phyloP scores from a whole-genome alignment of 768 basidiomycete genomes.

The Gautieria morchelliformis region DNA sequence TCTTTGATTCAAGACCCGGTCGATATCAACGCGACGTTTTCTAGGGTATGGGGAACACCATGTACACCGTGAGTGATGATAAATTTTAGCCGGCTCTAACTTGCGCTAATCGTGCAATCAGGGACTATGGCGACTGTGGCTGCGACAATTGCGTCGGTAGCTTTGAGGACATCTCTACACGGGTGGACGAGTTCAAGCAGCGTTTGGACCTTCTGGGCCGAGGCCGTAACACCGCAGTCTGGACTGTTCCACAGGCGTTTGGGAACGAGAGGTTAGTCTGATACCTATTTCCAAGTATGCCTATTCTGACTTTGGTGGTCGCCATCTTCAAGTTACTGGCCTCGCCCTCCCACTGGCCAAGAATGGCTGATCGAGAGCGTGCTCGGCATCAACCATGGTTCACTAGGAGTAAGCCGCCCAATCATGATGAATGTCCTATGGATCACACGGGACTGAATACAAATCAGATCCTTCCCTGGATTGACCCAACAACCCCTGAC shows the following conservation, averaged over 20 bases:
- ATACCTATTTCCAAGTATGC: background rate
- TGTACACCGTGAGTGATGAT: slow-evolving; percentile 11
- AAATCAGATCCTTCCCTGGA: slow-evolving; percentile 5
- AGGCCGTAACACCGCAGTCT: slow-evolving; percentile 59
- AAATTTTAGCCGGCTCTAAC: background rate
- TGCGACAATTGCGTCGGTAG: slow-evolving; percentile 59
- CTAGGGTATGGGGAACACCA: slow-evolving; percentile 15
- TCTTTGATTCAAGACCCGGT: slow-evolving; percentile 12
- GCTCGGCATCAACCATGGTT: slow-evolving; percentile 64
- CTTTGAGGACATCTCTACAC: slow-evolving; percentile 57
- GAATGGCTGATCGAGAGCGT: slow-evolving; percentile 61
- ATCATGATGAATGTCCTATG: background rate
- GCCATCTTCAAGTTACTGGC: slow-evolving; percentile 35
- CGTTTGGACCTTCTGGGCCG: slow-evolving; percentile 55
- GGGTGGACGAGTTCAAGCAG: slow-evolving; percentile 57
- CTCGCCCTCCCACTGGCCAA: slow-evolving; percentile 51
- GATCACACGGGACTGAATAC: background rate
- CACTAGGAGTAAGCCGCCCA: slow-evolving; percentile 26
- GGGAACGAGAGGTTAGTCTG: slow-evolving; percentile 35
- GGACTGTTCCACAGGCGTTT: slow-evolving; percentile 78
- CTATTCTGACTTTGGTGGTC: background rate
- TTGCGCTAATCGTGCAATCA: background rate
- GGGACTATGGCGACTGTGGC: slow-evolving; percentile 64
- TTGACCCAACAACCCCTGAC: slow-evolving; percentile 5
- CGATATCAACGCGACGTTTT: slow-evolving; percentile 16